Percentiles rank a stretch among this genome's conserved stretches.
Conservation (phyloP, 208 protist genomes). For the Trichomonas gallinae region DNA sequence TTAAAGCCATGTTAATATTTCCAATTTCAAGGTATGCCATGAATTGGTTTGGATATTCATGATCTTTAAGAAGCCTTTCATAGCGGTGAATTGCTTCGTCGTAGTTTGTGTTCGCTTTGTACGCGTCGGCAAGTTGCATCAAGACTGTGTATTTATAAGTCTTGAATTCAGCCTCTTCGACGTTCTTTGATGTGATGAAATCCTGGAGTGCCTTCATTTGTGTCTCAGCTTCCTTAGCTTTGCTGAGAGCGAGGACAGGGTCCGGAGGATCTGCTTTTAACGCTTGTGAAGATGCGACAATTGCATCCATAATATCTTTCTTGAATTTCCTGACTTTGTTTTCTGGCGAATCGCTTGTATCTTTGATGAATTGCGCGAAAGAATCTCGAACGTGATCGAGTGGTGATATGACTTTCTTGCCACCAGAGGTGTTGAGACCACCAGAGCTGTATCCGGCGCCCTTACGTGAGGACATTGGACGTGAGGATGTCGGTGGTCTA, state of each 20-base stretch:
- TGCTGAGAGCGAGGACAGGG: background rate
- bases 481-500: background rate
- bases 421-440: background rate
- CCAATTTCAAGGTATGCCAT: constrained; percentile 13
- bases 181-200: background rate
- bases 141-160: background rate
- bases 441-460: background rate
- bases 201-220: constrained; percentile 13
- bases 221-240: background rate
- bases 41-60: background rate
- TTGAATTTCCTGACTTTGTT: background rate
- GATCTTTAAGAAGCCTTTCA: background rate
- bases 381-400: background rate
- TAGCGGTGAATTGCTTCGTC: background rate
- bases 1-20: background rate
- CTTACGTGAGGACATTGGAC: background rate
- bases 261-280: background rate
- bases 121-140: constrained; percentile 6
- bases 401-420: constrained; percentile 5
- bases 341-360: background rate
- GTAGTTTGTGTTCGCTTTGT: background rate
- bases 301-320: background rate
- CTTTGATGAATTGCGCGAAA: constrained; percentile 3
- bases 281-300: background rate
- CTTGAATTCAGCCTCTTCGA: background rate